These are phyloP conservation scores for Pisolithus marmoratus DNA, from an alignment of 768 basidiomycete species.

Conservation along the genomic window DNA sequence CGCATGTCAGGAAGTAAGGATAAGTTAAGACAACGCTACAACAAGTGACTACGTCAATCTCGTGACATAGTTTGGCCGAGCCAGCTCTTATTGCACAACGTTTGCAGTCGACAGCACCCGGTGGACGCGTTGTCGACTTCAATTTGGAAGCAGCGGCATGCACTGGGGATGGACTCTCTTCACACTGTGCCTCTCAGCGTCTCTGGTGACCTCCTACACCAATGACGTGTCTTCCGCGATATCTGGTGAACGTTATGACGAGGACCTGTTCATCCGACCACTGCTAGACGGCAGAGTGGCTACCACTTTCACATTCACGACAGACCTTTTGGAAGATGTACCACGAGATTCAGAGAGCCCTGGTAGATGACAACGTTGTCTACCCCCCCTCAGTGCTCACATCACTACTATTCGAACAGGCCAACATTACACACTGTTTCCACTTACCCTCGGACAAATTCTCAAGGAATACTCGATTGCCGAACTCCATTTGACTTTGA, in stretches of 20 bases:
- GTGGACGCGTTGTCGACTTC: neutral
- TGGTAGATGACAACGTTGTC: constrained; percentile 23
- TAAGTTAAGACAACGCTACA: no score
- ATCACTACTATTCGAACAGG: constrained; percentile 34
- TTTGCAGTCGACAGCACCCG: neutral
- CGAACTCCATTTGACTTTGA: constrained; percentile 84
- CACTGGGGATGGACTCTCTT: neutral
- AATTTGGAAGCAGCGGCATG: neutral
- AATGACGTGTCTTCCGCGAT: neutral
- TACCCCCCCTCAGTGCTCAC: neutral
- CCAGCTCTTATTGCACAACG: no score
- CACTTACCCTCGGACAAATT: constrained; percentile 81
- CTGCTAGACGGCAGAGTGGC: constrained; percentile 80
- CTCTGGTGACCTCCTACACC: constrained; percentile 1
- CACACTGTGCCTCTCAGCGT: constrained; percentile 7
- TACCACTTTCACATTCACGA: constrained; percentile 76
- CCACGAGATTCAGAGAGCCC: constrained; percentile 40
- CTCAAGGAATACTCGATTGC: constrained; percentile 80
- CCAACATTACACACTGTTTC: constrained; percentile 85
- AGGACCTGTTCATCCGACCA: constrained; percentile 50
- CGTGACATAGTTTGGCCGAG: no score
- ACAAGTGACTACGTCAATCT: no score
- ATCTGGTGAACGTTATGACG: constrained; percentile 34
- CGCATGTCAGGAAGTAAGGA: no score
- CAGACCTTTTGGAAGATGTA: constrained; percentile 44